A percentile compares a stretch with the other conserved stretches of the same genome.
These are phyloP conservation scores for Arthroderma sp. DNA, from an alignment of 2,329 filamentous ascomycete species.

Conservation along the genomic window DNA sequence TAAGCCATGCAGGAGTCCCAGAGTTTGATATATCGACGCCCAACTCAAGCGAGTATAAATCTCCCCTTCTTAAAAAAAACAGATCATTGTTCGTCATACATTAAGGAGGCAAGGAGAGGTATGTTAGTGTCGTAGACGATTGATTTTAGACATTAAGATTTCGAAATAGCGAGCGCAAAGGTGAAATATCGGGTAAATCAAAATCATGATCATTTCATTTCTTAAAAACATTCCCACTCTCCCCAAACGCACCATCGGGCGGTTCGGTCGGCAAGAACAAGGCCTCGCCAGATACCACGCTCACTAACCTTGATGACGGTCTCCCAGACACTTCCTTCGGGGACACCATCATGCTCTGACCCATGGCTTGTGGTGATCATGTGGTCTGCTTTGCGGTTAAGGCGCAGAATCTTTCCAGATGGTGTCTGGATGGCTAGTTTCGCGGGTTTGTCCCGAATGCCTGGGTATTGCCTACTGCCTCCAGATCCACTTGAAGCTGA, in stretches of 20 bases:
- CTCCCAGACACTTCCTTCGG: constrained; percentile 49
- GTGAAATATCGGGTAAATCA: too few relatives aligned
- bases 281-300: constrained; percentile 47
- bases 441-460: constrained; percentile 57
- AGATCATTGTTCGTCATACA: too few relatives aligned
- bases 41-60: too few relatives aligned
- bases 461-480: constrained; percentile 13
- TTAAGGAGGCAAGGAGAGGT: too few relatives aligned
- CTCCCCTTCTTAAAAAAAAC: too few relatives aligned
- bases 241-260: constrained; percentile 58
- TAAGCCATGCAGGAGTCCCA: too few relatives aligned
- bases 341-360: constrained; percentile 23
- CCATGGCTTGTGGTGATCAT: constrained; percentile 23
- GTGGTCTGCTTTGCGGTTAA: constrained; percentile 36
- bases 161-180: too few relatives aligned
- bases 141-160: too few relatives aligned
- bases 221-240: constrained; percentile 49
- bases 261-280: constrained; percentile 52
- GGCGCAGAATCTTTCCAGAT: constrained; percentile 79
- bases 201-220: not conserved
- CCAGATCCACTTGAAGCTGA: too few relatives aligned
- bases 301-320: constrained; percentile 56
- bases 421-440: constrained; percentile 93
- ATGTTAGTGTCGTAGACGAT: too few relatives aligned
- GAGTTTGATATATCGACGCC: too few relatives aligned